Base-by-base conservation (phyloP, 768 basidiomycete species). In the Pleurotus eryngii region DNA sequence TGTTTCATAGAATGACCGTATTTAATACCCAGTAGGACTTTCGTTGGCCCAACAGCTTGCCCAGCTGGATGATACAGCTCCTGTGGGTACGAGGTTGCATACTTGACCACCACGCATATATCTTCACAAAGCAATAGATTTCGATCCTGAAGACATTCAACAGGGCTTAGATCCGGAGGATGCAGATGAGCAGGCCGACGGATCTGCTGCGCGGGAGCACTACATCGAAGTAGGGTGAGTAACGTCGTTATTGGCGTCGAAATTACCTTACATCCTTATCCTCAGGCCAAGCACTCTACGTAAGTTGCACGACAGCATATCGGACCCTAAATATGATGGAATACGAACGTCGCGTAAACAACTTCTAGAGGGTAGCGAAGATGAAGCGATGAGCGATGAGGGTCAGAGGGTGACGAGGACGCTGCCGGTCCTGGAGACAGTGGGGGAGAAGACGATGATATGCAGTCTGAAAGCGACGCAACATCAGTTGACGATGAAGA, bases 221-320 rank as follows among this genome's bases (percentile, higher is more conserved):
- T 97, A 96, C 69, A 66, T 92, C 43, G 85, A 90, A 63, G 90
- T 95, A 39, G 91, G 90, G 90, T 93, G 68, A 59, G 82, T 73
- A 22, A n/a, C 40, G 12, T 47, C 26, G 5, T 17, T 14, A 8
- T 14, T 20, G 60, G 20, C 48, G 24, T 27, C 39, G 46, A 56
- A 48, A 58, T 11, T 26, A 35, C 24, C 47, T 24, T 7, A 24
- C 27, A 40, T 24, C 20, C 46, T 37, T 30, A 59, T 58, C 37
- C 55, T 37, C 59, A 93, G 90, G 3, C 84, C 84, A 8, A 94
- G 92, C 58, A 71, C 79, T 30, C 67, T 96, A 51, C 81, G 90
- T 27, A 87, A 80, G 65, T 65, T 79, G 37, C 81, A 86, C 14
- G 83, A 86, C 27, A 84, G 81, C 59, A 70, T 92, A 54, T 73